Evolutionary conservation across 106 monocot species (phyloP).

Genomic region (Allium sativum): DNA sequence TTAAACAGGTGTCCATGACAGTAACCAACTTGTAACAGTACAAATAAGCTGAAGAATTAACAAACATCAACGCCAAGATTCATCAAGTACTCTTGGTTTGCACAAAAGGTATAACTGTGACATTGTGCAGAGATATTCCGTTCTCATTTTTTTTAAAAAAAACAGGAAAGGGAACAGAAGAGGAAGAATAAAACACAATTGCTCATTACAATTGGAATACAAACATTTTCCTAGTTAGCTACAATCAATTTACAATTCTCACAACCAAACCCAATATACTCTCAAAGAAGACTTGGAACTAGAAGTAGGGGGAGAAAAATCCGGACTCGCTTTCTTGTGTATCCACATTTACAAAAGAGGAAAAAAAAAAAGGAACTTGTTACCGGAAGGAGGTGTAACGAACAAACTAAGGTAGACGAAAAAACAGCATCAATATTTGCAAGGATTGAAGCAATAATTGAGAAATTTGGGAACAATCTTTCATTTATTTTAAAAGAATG

Average conservation of each 20-base stretch:
- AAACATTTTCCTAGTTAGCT: conserved; percentile 26
- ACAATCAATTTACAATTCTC: conserved; percentile 60
- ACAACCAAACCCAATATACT: conserved; percentile 30
- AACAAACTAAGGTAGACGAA: neutral
- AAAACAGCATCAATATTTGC: neutral
- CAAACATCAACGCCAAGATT: too few relatives aligned
- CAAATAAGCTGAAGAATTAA: too few relatives aligned
- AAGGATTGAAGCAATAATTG: neutral
- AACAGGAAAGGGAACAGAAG: neutral
- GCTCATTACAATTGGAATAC: conserved; percentile 35
- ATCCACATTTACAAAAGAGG: conserved; percentile 23
- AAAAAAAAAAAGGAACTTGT: neutral
- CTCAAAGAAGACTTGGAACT: conserved; percentile 9
- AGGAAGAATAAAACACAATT: neutral
- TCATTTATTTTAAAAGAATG: neutral
- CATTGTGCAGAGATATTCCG: too few relatives aligned
- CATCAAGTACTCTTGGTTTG: too few relatives aligned
- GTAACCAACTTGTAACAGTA: too few relatives aligned
- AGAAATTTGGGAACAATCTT: too few relatives aligned
- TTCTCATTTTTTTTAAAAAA: too few relatives aligned
- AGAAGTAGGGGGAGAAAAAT: conserved; percentile 6
- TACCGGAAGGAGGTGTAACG: neutral
- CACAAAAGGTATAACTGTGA: too few relatives aligned
- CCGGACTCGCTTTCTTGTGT: conserved; percentile 7
- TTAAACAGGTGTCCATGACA: too few relatives aligned